phyloP scores from a whole-genome alignment of 2,329 filamentous ascomycete species.

The Ceratocystiopsis minuta region DNA sequence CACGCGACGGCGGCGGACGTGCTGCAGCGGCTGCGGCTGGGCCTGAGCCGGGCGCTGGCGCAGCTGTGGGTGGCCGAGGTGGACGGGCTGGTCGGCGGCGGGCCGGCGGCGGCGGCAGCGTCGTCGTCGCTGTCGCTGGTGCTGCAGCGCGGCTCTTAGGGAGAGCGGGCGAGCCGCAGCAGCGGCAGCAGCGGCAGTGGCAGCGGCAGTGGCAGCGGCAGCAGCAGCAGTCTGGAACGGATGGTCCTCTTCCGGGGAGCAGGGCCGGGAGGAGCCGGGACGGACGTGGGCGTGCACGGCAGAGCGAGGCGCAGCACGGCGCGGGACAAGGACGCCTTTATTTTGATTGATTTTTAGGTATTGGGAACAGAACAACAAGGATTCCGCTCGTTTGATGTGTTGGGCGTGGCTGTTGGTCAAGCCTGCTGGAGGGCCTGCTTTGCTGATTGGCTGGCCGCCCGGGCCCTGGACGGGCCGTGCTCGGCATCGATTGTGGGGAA shows the following conservation, averaged over 20 bases:
- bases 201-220: not conserved
- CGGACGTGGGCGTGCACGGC: too few species aligned
- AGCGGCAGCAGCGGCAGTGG: not conserved
- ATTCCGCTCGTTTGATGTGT: too few species aligned
- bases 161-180: not conserved
- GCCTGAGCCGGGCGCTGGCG: constrained; percentile 56
- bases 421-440: too few species aligned
- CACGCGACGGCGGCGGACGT: constrained; percentile 48
- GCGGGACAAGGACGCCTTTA: not conserved
- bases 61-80: constrained; percentile 50
- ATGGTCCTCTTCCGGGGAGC: too few species aligned
- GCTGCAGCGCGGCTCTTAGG: constrained; percentile 3
- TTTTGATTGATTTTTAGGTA: not conserved
- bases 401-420: too few species aligned
- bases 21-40: constrained; percentile 52
- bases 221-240: not conserved
- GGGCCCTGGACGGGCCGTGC: too few species aligned
- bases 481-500: too few species aligned
- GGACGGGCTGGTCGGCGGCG: constrained; percentile 19
- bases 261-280: too few species aligned
- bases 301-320: too few species aligned
- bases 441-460: too few species aligned
- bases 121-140: too few species aligned
- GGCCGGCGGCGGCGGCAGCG: not conserved
- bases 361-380: too few species aligned